Conservation (phyloP, 2,329 filamentous ascomycete genomes). For the Aspergillus pseudoviridinutans region DNA sequence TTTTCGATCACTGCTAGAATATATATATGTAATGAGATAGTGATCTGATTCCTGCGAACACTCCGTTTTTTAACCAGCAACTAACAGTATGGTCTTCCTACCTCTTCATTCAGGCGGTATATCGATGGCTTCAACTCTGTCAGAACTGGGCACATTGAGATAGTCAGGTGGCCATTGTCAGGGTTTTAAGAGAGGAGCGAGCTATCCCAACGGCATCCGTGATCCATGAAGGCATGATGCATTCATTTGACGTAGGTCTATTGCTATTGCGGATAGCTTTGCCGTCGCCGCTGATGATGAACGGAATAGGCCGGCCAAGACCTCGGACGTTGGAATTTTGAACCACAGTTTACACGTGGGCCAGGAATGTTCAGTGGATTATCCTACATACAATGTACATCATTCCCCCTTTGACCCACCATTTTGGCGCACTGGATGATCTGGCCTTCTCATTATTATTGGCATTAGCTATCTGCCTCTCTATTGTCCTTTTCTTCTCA, state of each 20-base stretch:
- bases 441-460: neutral
- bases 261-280: neutral
- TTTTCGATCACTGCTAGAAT: neutral
- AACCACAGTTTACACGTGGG: conserved; percentile 13
- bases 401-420: conserved; percentile 7
- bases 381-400: neutral
- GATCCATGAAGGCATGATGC: neutral
- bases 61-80: too few species aligned
- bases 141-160: neutral
- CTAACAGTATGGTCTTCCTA: too few species aligned
- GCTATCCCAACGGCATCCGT: too few species aligned
- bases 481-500: neutral
- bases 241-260: neutral
- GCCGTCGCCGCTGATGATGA: neutral
- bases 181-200: neutral
- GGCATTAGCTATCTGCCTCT: neutral
- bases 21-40: neutral
- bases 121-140: neutral
- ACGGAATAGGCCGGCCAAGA: neutral
- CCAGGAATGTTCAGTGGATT: conserved; percentile 4
- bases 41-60: neutral
- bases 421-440: conserved; percentile 1
- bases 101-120: neutral
- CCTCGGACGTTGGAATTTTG: neutral
- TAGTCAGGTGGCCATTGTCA: neutral